Evolutionary conservation across 208 protist species (phyloP).

Genomic region (Crithidia sp.): DNA sequence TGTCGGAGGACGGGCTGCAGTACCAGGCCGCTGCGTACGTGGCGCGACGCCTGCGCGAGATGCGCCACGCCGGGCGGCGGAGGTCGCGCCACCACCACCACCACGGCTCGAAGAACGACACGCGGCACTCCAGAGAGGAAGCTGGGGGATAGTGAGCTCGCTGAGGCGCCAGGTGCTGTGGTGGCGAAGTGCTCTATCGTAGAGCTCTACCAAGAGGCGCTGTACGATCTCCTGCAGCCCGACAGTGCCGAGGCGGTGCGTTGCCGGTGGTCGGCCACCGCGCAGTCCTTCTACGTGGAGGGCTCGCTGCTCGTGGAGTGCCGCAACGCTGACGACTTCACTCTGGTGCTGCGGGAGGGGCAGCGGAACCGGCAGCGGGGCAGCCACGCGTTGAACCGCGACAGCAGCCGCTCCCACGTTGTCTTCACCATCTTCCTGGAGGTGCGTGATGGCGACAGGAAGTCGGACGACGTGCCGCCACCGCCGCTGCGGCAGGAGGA

Average conservation of each 20-base stretch:
- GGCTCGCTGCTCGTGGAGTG: conserved; percentile 86
- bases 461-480: conserved; percentile 1
- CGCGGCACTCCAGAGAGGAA: background rate
- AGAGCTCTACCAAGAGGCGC: conserved; percentile 88
- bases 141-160: background rate
- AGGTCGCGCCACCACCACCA: conserved; percentile 2
- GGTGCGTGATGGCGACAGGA: conserved; percentile 15
- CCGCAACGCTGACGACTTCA: conserved; percentile 65
- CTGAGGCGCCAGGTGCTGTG: conserved; percentile 13
- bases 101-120: background rate
- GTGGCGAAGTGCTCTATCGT: conserved; percentile 69
- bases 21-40: conserved; percentile 70
- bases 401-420: conserved; percentile 91
- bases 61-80: conserved; percentile 14
- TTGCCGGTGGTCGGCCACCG: conserved; percentile 77
- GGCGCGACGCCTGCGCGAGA: conserved; percentile 37
- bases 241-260: conserved; percentile 41
- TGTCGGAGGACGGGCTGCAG: conserved; percentile 74
- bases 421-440: conserved; percentile 90
- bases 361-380: conserved; percentile 76
- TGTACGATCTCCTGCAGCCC: conserved; percentile 85
- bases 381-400: conserved; percentile 80
- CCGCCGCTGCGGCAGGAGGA: background rate
- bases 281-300: conserved; percentile 86
- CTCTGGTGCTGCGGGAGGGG: conserved; percentile 85